Evolutionary conservation across 441 rosid genomes (phyloP), one percentile per base, ranked within the genome.

Genomic region (Pelargonium cotyledonis): DNA sequence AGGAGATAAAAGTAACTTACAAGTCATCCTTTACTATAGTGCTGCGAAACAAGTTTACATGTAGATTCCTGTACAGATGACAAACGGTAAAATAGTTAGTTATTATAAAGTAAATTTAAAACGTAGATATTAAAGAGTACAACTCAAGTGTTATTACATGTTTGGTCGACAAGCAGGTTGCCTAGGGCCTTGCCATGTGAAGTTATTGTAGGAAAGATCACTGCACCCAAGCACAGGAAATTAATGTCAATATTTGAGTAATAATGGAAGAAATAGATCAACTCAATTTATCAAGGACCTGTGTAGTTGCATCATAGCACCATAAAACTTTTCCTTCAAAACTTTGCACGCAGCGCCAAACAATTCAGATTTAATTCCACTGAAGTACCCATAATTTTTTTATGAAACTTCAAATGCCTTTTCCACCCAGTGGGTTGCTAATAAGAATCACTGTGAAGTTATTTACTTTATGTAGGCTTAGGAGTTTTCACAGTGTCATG

Each of bases 141-240:
- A 6, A 53, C 8, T 68, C 29, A 44, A 70, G 51, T 73, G 35
- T 70, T 69, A 87, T 80, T 69, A 90, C 96, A 78, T 29, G 83
- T 85, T 80, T 66, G 81, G 81, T 75, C 9, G 80, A 82, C 99
- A 94, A 80, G 84, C 80, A 69, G 79, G 78, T 66, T 80, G 79
- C 16, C 77, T 85, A 62, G 89, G 85, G 75, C 80, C 83, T 80
- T 81, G 94, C 82, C 81, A 82, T 31, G 79, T 72, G 70, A 94
- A 89, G 85, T 88, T 79, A 72, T 94, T 94, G 82, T 88, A 94
- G 5, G 99, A 89, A 69, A 94, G 85, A 80, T 94, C 99, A 62
- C 99, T 91, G 89, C 77, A 79, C 53, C 35, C 70, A 79, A 75
- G 67, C 66, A 78, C 67, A 5, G 41, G 72, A 67, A 35, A 69